Evolutionary conservation across 192 early-diverging fungal species (phyloP), one percentile per base, ranked within the genome.

Genomic region (Ambispora gerdemannii): DNA sequence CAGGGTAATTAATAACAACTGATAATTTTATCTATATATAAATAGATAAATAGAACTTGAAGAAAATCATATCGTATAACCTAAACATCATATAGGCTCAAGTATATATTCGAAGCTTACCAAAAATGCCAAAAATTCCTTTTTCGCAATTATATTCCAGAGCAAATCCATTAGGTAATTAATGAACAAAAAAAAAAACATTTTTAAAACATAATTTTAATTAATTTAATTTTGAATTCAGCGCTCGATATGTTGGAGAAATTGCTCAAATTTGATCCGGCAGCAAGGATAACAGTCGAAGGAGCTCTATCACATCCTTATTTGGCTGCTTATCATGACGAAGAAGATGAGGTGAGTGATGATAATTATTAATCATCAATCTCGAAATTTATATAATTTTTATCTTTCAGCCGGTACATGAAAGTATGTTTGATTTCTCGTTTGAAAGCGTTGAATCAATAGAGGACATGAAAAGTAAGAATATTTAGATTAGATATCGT

Each of bases 261-360:
- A 70, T 82, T 98, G 19, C 82, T 98, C 25, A 85, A 88, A 74
- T 98, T 98, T 78, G 94, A 98, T 78, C 97, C 97, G 22, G 89
- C 89, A 67, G 83, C 86, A 51, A 88, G 97, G 34, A 93, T 98
- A 38, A 95, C 94, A 4, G 92, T 95, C 25, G 95, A 98, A 60
- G 89, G 96, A 76, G 89, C 94, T 13, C 82, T 99, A 34, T 86
- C 87, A 10, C 96, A 99, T 75, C 92, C 92, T 63, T 99, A 98
- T 76, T 78, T 99, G 61, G 87, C 89, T 67, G 87, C 91, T 7
- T 96, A 96, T 78, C 96, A 98, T 78, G 94, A 96, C 65, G 82
- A 87, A 49, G 89, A 85, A 17, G 93, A 93, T 63, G 96, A 98
- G 76, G 77, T 84, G 63, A 63, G 30, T 64, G 3, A 34, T 31